Evolutionary conservation across 2,329 filamentous ascomycete species (phyloP).

Genomic region (Scopulariopsis brevicaulis): DNA sequence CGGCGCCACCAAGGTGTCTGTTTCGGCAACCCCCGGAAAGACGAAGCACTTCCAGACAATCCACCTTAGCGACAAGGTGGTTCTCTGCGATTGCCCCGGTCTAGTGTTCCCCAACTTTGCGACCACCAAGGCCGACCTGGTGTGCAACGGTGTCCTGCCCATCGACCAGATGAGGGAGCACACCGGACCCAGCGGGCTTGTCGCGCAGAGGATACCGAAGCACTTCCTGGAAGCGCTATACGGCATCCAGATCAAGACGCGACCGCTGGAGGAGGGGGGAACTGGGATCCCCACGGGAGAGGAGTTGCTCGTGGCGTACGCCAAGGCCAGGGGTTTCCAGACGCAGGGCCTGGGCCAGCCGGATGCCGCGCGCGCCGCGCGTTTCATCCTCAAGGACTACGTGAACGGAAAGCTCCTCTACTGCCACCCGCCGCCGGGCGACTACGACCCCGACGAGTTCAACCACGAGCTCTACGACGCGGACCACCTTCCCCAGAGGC

Average conservation of each 20-base stretch:
- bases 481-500: slow-evolving; percentile 69
- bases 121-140: slow-evolving; percentile 88
- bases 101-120: slow-evolving; percentile 98
- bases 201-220: slow-evolving; percentile 77
- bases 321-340: slow-evolving; percentile 78
- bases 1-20: slow-evolving; percentile 95
- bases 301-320: slow-evolving; percentile 79
- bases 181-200: slow-evolving; percentile 73
- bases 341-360: slow-evolving; percentile 84
- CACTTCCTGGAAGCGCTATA: slow-evolving; percentile 86
- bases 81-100: slow-evolving; percentile 96
- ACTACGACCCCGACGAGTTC: slow-evolving; percentile 64
- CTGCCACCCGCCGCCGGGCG: slow-evolving; percentile 72
- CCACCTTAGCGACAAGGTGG: slow-evolving; percentile 77
- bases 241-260: slow-evolving; percentile 75
- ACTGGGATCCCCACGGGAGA: slow-evolving; percentile 75
- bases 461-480: slow-evolving; percentile 84
- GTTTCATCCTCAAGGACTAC: slow-evolving; percentile 90
- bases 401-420: slow-evolving; percentile 92
- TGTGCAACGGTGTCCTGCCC: slow-evolving; percentile 87
- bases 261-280: slow-evolving; percentile 82
- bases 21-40: slow-evolving; percentile 94
- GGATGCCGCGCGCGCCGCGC: slow-evolving; percentile 83
- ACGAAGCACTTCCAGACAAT: slow-evolving; percentile 99
- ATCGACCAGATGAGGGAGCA: slow-evolving; percentile 95